Evolutionary conservation across 108 stramenopile genomes (phyloP).

Genomic region (Nitzschia palea): DNA sequence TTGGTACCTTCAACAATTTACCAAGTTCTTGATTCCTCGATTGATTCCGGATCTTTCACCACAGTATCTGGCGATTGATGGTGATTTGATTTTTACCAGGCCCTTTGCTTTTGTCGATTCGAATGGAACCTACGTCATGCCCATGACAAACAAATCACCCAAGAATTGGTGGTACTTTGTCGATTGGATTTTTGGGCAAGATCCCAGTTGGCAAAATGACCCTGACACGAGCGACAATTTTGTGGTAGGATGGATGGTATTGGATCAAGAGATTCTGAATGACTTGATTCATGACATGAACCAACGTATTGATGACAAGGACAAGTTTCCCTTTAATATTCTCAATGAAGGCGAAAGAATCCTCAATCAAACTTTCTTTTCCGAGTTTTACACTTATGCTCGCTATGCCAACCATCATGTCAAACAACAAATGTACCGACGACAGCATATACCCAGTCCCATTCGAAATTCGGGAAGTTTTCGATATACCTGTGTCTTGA

Average conservation of each 20-base stretch:
- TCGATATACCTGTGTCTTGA: conserved; percentile 16
- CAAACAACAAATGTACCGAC: neutral
- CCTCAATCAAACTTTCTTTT: conserved; percentile 20
- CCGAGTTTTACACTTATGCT: conserved; percentile 15
- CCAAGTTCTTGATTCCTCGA: conserved; percentile 7
- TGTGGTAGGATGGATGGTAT: conserved; percentile 24
- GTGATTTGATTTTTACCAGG: conserved; percentile 14
- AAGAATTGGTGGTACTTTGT: conserved; percentile 15
- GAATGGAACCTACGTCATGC: conserved; percentile 10
- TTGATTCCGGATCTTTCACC: conserved; percentile 14
- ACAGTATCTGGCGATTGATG: conserved; percentile 13
- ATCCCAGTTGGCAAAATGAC: neutral
- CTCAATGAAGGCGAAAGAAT: conserved; percentile 12
- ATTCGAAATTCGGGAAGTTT: conserved; percentile 9
- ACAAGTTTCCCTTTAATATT: conserved; percentile 14
- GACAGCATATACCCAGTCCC: neutral
- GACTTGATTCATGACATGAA: conserved; percentile 14
- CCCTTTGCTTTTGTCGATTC: neutral
- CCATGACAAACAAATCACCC: conserved; percentile 13
- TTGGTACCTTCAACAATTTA: conserved; percentile 20
- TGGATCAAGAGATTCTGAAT: conserved; percentile 4
- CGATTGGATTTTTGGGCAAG: conserved; percentile 7
- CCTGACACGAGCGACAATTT: conserved; percentile 1
- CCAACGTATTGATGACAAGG: neutral
- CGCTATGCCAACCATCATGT: conserved; percentile 6